Evolutionary conservation across 192 early-diverging fungal genomes (phyloP).

Genomic region (Coemansia sp.): DNA sequence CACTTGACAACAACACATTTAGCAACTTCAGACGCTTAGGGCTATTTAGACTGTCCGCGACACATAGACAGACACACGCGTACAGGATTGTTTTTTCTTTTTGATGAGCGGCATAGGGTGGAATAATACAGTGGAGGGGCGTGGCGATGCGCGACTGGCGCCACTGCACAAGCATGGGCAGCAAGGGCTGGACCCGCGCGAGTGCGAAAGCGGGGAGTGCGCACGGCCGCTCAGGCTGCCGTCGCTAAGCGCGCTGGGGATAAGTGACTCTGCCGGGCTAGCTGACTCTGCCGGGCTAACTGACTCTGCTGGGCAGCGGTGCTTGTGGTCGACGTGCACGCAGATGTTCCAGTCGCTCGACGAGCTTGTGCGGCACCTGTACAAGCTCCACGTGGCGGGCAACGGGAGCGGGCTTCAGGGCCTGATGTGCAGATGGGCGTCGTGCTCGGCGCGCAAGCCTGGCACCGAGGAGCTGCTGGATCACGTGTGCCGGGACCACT

Average conservation of each 20-base stretch:
- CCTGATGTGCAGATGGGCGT: constrained; percentile 61
- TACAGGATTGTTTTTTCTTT: not conserved
- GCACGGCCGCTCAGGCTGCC: constrained; percentile 35
- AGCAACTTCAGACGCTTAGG: not conserved
- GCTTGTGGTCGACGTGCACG: constrained; percentile 75
- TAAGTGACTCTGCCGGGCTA: not conserved
- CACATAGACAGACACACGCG: not conserved
- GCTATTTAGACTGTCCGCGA: not conserved
- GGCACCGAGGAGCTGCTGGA: constrained; percentile 59
- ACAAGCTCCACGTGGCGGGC: constrained; percentile 50
- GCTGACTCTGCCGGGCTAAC: too few relatives aligned
- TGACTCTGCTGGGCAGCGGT: constrained; percentile 30
- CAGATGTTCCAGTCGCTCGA: constrained; percentile 46
- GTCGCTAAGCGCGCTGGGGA: constrained; percentile 44
- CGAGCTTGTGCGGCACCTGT: constrained; percentile 52
- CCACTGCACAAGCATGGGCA: constrained; percentile 39
- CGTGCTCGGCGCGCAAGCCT: constrained; percentile 55
- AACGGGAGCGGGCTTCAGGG: constrained; percentile 26
- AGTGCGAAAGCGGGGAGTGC: constrained; percentile 38
- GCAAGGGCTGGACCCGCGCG: constrained; percentile 18
- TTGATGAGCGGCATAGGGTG: not conserved
- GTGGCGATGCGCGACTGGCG: constrained; percentile 18
- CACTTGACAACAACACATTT: not conserved
- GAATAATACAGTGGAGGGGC: not conserved
- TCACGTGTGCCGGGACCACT: constrained; percentile 64